Evolutionary conservation across 805 yeast genomes (phyloP).

Genomic region (Lipomyces yamanashiensis): DNA sequence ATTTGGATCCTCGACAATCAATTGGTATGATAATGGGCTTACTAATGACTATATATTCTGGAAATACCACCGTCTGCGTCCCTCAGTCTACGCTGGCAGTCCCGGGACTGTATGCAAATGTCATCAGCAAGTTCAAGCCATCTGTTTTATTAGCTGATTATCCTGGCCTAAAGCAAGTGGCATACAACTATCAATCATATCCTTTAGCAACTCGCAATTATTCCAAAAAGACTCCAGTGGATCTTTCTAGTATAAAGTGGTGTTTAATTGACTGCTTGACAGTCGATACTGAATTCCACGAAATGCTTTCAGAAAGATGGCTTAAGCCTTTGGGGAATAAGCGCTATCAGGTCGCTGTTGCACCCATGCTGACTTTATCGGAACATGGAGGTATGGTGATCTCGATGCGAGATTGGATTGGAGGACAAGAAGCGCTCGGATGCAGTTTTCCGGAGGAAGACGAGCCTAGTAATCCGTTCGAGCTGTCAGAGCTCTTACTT

Average conservation of each 20-base stretch:
- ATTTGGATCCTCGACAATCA: conserved; percentile 73
- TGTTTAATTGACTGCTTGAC: conserved; percentile 86
- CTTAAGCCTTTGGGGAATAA: conserved; percentile 85
- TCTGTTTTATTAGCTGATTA: conserved; percentile 83
- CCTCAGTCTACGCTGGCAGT: conserved; percentile 73
- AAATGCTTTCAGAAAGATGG: conserved; percentile 87
- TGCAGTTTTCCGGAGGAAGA: conserved; percentile 48
- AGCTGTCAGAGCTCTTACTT: conserved; percentile 67
- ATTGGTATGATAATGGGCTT: conserved; percentile 86
- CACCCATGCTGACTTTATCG: conserved; percentile 85
- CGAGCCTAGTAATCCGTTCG: conserved; percentile 47
- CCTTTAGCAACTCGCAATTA: conserved; percentile 83
- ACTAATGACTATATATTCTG: conserved; percentile 79
- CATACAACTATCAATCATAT: conserved; percentile 87
- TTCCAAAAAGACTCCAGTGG: conserved; percentile 72
- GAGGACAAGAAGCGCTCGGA: conserved; percentile 67
- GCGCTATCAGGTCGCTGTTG: conserved; percentile 72
- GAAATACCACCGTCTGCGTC: conserved; percentile 79
- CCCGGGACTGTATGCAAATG: conserved; percentile 85
- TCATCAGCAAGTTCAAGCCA: conserved; percentile 71
- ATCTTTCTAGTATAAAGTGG: conserved; percentile 82
- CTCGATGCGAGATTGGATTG: conserved; percentile 89
- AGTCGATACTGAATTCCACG: conserved; percentile 91
- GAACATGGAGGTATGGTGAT: conserved; percentile 97
- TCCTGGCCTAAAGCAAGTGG: conserved; percentile 84